These are phyloP conservation scores for Daldinia eschscholtzii DNA, from an alignment of 2,329 filamentous ascomycete species.

Conservation along the genomic window DNA sequence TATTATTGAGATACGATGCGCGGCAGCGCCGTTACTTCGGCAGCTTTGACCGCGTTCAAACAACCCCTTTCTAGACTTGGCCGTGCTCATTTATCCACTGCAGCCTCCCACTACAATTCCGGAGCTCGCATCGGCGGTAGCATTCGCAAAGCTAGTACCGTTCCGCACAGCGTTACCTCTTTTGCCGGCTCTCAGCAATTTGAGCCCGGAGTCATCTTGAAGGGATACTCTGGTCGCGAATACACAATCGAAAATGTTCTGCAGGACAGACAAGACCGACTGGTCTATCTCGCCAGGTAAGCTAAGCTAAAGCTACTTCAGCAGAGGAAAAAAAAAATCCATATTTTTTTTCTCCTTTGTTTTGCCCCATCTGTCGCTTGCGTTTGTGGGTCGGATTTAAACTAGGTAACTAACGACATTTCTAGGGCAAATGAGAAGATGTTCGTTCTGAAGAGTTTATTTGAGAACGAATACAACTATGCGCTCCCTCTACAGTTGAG, in stretches of 20 bases:
- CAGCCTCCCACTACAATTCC: constrained; percentile 39
- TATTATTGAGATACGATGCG: constrained; percentile 46
- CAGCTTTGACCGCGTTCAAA: constrained; percentile 49
- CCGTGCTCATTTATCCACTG: constrained; percentile 46
- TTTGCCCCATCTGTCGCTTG: constrained; percentile 1
- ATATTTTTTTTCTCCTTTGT: constrained; percentile 3
- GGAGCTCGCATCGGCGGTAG: constrained; percentile 38
- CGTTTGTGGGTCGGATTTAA: constrained; percentile 30
- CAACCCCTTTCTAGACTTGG: constrained; percentile 46
- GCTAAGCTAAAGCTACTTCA: constrained; percentile 13
- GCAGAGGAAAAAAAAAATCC: neutral
- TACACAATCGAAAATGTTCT: constrained; percentile 53
- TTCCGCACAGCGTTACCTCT: constrained; percentile 41
- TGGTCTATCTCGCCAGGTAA: constrained; percentile 54
- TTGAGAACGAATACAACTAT: constrained; percentile 54
- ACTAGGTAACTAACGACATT: constrained; percentile 12
- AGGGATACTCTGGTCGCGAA: constrained; percentile 51
- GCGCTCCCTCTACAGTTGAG: constrained; percentile 51
- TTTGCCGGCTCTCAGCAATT: constrained; percentile 38
- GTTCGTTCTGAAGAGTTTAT: constrained; percentile 54
- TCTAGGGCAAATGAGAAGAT: constrained; percentile 51
- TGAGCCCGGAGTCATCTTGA: constrained; percentile 50
- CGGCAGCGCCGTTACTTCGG: constrained; percentile 47
- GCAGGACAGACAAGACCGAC: constrained; percentile 53
- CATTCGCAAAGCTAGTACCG: constrained; percentile 48